A percentile compares a stretch with the other conserved stretches of the same genome.
Evolutionary conservation across 73 alveolate species (phyloP).

Genomic region (Durusdinium trenchii): DNA sequence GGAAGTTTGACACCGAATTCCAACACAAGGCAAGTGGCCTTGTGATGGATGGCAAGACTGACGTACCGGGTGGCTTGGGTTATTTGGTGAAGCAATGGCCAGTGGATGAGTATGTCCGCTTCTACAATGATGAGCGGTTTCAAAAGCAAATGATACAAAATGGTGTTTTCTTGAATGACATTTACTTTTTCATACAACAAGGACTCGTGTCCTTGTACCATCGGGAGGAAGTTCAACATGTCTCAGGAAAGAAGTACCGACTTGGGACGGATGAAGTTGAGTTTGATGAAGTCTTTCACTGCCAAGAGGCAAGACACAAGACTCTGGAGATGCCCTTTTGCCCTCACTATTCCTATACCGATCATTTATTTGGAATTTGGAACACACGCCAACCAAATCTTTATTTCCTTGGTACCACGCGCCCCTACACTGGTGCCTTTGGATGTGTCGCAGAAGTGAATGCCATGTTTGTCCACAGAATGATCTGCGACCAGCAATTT

Average conservation of each 20-base stretch:
- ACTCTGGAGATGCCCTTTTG: constrained; percentile 51
- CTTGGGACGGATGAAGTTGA: constrained; percentile 19
- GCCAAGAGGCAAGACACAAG: constrained; percentile 44
- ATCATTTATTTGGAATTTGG: constrained; percentile 78
- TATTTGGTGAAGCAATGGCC: constrained; percentile 88
- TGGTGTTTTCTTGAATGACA: constrained; percentile 41
- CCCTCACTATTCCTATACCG: constrained; percentile 45
- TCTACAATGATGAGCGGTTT: constrained; percentile 28
- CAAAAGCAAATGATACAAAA: constrained; percentile 67
- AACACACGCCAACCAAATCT: constrained; percentile 49
- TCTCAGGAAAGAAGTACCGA: constrained; percentile 58
- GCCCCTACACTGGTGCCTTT: constrained; percentile 92
- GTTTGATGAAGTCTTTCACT: constrained; percentile 51
- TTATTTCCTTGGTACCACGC: constrained; percentile 76
- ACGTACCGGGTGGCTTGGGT: constrained; percentile 69
- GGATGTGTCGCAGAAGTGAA: constrained; percentile 77
- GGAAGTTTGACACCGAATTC: constrained; percentile 9
- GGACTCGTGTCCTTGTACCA: constrained; percentile 47
- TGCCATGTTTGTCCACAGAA: constrained; percentile 64
- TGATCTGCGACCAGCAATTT: constrained; percentile 48
- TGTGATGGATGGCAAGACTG: constrained; percentile 12
- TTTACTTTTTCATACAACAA: constrained; percentile 88
- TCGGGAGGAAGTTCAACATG: constrained; percentile 55
- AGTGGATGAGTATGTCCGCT: constrained; percentile 87
- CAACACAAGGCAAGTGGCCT: constrained; percentile 24